A percentile compares a stretch with the other conserved stretches of the same genome.
Conservation (phyloP, 331 rosid species). For the Arachis monticola region DNA sequence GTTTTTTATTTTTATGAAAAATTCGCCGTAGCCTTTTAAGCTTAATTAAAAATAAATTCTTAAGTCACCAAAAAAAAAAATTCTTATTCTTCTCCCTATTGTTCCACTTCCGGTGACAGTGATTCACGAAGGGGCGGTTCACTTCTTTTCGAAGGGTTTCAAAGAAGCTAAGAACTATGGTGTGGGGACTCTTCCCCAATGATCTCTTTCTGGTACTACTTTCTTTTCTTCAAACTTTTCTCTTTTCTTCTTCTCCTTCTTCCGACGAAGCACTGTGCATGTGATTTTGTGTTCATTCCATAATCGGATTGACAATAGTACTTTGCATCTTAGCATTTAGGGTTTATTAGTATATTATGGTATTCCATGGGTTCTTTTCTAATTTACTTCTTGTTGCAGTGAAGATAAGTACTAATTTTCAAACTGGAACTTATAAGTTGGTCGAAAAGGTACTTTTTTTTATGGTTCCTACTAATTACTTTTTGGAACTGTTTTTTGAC, state of each 20-base stretch:
- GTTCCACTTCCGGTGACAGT: too few relatives aligned
- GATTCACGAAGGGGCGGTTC: too few relatives aligned
- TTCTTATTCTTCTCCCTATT: too few relatives aligned
- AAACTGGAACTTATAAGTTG: conserved; percentile 77
- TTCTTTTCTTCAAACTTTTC: background rate
- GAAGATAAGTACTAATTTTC: conserved; percentile 81
- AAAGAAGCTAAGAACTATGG: conserved; percentile 54
- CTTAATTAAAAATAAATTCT: too few relatives aligned
- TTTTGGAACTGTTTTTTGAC: too few relatives aligned
- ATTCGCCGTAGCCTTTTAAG: too few relatives aligned
- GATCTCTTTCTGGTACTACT: conserved; percentile 64
- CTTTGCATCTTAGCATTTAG: background rate
- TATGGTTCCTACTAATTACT: too few relatives aligned
- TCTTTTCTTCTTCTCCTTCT: background rate
- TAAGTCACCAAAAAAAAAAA: too few relatives aligned
- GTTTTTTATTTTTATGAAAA: too few relatives aligned
- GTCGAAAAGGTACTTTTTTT: conserved; percentile 78
- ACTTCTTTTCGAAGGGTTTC: background rate
- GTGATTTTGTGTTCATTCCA: too few relatives aligned
- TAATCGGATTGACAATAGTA: background rate
- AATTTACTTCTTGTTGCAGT: conserved; percentile 43
- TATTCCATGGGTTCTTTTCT: background rate
- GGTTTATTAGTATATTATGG: background rate
- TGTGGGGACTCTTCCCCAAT: conserved; percentile 81
- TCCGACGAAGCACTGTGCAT: background rate